These are phyloP conservation scores for Pleurotus platypus DNA, from an alignment of 768 basidiomycete genomes.

Conservation along the genomic window DNA sequence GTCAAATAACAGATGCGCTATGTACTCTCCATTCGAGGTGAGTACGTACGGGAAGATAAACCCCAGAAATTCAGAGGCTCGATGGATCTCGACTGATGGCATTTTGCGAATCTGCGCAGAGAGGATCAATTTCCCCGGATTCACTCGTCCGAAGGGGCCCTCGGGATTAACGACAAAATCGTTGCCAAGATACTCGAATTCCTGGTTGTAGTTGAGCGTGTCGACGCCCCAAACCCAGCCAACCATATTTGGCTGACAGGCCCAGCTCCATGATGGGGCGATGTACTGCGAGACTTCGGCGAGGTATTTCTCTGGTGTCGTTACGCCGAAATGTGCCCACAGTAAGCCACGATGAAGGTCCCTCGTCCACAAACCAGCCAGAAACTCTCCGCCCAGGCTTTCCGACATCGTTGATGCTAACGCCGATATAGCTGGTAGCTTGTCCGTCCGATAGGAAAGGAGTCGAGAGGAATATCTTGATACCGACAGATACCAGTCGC, in stretches of 20 bases:
- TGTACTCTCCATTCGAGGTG: not conserved
- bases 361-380: not conserved
- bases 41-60: not conserved
- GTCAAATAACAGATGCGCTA: not conserved
- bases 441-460: not conserved
- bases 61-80: not conserved
- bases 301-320: not conserved
- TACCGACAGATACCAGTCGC: not conserved
- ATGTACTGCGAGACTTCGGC: not conserved
- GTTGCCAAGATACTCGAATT: slow-evolving; percentile 1
- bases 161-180: not conserved
- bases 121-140: not conserved
- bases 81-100: not conserved
- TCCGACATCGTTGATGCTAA: not conserved
- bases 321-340: not conserved
- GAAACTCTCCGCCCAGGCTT: not conserved
- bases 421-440: not conserved
- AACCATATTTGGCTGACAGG: not conserved
- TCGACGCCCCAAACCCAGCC: not conserved
- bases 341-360: slow-evolving; percentile 1
- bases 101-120: not conserved
- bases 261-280: slow-evolving; percentile 3
- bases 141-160: not conserved
- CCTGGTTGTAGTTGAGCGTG: not conserved
- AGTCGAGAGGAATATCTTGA: not conserved